Evolutionary conservation across 2,329 filamentous ascomycete species (phyloP).

Genomic region (Hymenoscyphus linearis): DNA sequence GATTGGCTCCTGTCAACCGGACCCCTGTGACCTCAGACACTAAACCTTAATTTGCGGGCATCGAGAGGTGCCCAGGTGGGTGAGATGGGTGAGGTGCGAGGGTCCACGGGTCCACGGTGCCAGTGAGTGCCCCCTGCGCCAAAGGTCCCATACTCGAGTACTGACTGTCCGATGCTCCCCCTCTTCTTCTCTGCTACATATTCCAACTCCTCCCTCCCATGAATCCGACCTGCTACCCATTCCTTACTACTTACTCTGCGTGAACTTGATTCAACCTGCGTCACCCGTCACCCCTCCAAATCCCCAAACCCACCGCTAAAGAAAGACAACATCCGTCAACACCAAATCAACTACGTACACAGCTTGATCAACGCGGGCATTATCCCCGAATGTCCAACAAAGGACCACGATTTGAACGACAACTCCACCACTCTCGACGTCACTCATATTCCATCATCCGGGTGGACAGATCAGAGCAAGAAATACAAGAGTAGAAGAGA

Average conservation of each 20-base stretch:
- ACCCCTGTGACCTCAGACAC: not conserved
- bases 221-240: not conserved
- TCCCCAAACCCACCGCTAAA: not conserved
- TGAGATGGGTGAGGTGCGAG: no score
- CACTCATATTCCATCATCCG: not conserved
- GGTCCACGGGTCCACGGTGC: no score
- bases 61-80: not conserved
- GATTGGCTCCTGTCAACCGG: not conserved
- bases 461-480: not conserved
- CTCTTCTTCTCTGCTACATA: not conserved
- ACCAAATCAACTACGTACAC: not conserved
- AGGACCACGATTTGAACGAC: constrained; percentile 8
- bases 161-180: not conserved
- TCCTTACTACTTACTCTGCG: not conserved
- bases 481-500: constrained; percentile 22
- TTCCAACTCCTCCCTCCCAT: not conserved
- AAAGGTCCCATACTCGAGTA: no score
- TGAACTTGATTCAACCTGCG: not conserved
- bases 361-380: constrained; percentile 10
- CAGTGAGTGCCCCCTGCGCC: not conserved
- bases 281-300: not conserved
- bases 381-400: constrained; percentile 3
- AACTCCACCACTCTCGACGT: not conserved
- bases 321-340: not conserved
- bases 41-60: constrained; percentile 6